Conservation (phyloP, 2,329 filamentous ascomycete species). For the Amphichorda felina region DNA sequence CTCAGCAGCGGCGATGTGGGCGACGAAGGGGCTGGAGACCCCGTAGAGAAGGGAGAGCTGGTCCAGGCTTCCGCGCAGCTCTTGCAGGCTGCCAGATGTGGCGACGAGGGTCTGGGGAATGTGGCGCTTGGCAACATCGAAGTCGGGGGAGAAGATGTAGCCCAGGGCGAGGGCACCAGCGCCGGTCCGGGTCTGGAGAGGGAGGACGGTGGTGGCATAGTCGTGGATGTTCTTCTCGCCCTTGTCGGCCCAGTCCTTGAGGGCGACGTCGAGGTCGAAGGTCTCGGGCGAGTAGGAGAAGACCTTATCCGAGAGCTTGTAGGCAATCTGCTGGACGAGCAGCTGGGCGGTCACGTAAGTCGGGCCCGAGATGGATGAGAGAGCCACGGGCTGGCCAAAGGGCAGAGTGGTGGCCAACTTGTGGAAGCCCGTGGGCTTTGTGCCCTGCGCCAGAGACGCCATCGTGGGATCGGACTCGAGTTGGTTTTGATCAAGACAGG, state of each 20-base stretch:
- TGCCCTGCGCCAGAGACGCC: background rate
- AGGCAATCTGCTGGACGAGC: slow-evolving; percentile 91
- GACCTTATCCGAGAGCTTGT: slow-evolving; percentile 90
- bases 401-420: slow-evolving; percentile 40
- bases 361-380: slow-evolving; percentile 63
- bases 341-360: slow-evolving; percentile 90
- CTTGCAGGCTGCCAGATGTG: slow-evolving; percentile 68
- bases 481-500: background rate
- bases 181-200: slow-evolving; percentile 78
- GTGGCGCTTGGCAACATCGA: slow-evolving; percentile 80
- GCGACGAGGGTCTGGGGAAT: slow-evolving; percentile 87
- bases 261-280: slow-evolving; percentile 79
- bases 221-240: slow-evolving; percentile 72
- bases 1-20: slow-evolving; percentile 84
- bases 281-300: slow-evolving; percentile 93
- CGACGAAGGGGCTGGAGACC: slow-evolving; percentile 84
- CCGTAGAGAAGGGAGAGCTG: slow-evolving; percentile 86
- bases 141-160: slow-evolving; percentile 96
- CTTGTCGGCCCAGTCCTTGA: slow-evolving; percentile 61
- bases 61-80: slow-evolving; percentile 74
- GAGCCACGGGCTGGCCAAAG: slow-evolving; percentile 41
- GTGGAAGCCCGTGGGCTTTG: slow-evolving; percentile 18
- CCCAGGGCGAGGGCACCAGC: slow-evolving; percentile 86
- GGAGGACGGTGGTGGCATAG: slow-evolving; percentile 63
- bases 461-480: background rate